Conservation (phyloP, 805 yeast species). For the Starmerella cellae region DNA sequence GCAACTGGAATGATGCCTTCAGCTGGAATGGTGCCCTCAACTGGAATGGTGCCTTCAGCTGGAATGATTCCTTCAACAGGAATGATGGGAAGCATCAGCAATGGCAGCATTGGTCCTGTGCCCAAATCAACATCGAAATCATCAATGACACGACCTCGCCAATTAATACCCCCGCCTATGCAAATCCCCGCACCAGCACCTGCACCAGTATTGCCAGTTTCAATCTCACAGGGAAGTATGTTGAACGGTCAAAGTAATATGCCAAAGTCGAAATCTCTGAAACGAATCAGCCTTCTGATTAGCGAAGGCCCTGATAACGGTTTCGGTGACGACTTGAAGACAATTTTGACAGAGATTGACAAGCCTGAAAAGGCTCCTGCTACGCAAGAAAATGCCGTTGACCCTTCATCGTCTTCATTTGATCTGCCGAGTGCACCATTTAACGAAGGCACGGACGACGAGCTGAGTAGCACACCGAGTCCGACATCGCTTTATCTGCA, state of each 20-base stretch:
- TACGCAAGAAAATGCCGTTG: neutral
- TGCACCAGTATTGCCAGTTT: neutral
- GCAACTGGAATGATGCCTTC: too few relatives aligned
- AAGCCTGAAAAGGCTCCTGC: neutral
- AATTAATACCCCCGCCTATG: neutral
- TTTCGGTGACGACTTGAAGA: slow-evolving; percentile 19
- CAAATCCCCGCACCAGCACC: neutral
- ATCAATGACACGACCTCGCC: neutral
- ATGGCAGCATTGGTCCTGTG: too few relatives aligned
- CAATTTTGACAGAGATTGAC: slow-evolving; percentile 9
- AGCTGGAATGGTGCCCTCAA: too few relatives aligned
- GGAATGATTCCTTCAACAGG: too few relatives aligned
- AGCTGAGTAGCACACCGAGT: slow-evolving; percentile 13
- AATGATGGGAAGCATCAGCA: too few relatives aligned
- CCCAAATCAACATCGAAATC: neutral
- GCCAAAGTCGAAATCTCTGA: slow-evolving; percentile 9
- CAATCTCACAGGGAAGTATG: too few relatives aligned
- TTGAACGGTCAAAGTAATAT: neutral
- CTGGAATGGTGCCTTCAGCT: neutral
- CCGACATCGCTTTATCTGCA: slow-evolving; percentile 13
- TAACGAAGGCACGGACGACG: slow-evolving; percentile 2
- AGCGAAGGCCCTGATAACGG: slow-evolving; percentile 7
- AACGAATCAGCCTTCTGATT: slow-evolving; percentile 12
- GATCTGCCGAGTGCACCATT: slow-evolving; percentile 8
- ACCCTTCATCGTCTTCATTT: neutral